Percentiles rank a stretch among this genome's conserved stretches.
These are phyloP conservation scores for Tetrapisispora namnaoensis DNA, from an alignment of 805 yeast species.

Conservation along the genomic window DNA sequence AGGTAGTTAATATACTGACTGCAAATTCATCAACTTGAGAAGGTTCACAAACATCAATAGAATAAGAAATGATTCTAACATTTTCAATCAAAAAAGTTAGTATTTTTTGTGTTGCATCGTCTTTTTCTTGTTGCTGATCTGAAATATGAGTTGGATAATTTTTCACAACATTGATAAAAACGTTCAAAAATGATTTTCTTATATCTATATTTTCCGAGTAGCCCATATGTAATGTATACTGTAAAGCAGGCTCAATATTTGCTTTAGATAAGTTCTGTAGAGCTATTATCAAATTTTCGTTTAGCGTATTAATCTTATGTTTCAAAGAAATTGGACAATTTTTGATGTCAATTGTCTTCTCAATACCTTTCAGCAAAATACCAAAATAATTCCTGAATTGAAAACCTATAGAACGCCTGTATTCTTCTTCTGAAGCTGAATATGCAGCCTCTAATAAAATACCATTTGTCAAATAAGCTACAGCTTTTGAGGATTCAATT, in stretches of 20 bases:
- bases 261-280: slow-evolving; percentile 61
- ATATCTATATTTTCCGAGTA: slow-evolving; percentile 58
- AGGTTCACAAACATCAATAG: slow-evolving; percentile 55
- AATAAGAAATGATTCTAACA: slow-evolving; percentile 39
- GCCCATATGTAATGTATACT: slow-evolving; percentile 68
- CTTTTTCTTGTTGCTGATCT: slow-evolving; percentile 21
- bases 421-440: slow-evolving; percentile 43
- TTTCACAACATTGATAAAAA: slow-evolving; percentile 57
- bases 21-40: slow-evolving; percentile 65
- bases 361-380: slow-evolving; percentile 39
- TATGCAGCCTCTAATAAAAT: slow-evolving; percentile 51
- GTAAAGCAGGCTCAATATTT: slow-evolving; percentile 69
- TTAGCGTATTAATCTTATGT: slow-evolving; percentile 48
- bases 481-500: slow-evolving; percentile 49
- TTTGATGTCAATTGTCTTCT: slow-evolving; percentile 30
- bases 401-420: slow-evolving; percentile 45
- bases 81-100: slow-evolving; percentile 28
- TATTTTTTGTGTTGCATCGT: slow-evolving; percentile 23
- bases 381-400: slow-evolving; percentile 64
- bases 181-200: slow-evolving; percentile 64
- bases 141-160: slow-evolving; percentile 22
- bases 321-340: slow-evolving; percentile 31
- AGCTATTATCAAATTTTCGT: slow-evolving; percentile 54
- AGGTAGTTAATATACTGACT: slow-evolving; percentile 48
- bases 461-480: slow-evolving; percentile 46